Conservation (phyloP, 371 early-diverging fungal genomes). For the Actinomortierella wolfii region DNA sequence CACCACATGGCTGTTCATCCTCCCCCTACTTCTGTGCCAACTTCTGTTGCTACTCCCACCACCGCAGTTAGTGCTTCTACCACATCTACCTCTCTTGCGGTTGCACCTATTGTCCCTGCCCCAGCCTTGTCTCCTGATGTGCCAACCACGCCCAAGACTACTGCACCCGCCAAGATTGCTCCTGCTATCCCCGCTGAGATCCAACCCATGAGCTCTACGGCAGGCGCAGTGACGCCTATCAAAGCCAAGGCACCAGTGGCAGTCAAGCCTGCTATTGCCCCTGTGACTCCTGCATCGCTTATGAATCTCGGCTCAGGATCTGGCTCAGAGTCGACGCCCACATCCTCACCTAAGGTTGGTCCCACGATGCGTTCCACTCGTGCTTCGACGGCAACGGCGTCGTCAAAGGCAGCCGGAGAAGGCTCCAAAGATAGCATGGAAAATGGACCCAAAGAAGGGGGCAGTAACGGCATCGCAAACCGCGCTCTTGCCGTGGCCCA, state of each 20-base stretch:
- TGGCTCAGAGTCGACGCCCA: constrained; percentile 22
- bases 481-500: too few species aligned
- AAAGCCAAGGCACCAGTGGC: neutral
- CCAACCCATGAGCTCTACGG: neutral
- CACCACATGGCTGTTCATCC: too few species aligned
- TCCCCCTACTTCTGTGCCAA: too few species aligned
- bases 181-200: neutral
- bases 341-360: constrained; percentile 33
- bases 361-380: neutral
- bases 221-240: too few species aligned
- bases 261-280: constrained; percentile 51
- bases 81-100: constrained; percentile 5
- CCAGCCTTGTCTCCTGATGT: too few species aligned
- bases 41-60: too few species aligned
- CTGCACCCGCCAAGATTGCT: neutral
- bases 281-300: constrained; percentile 68
- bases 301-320: constrained; percentile 63
- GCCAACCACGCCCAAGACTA: constrained; percentile 5
- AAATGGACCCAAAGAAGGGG: too few species aligned
- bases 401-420: too few species aligned
- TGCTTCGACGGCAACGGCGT: neutral
- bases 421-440: too few species aligned
- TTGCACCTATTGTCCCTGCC: neutral
- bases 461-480: too few species aligned
- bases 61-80: constrained; percentile 9